Percentiles rank a stretch among this genome's conserved stretches.
These are phyloP conservation scores for Protomyces gravidus DNA, from an alignment of 1,139 yeast species.

Conservation along the genomic window DNA sequence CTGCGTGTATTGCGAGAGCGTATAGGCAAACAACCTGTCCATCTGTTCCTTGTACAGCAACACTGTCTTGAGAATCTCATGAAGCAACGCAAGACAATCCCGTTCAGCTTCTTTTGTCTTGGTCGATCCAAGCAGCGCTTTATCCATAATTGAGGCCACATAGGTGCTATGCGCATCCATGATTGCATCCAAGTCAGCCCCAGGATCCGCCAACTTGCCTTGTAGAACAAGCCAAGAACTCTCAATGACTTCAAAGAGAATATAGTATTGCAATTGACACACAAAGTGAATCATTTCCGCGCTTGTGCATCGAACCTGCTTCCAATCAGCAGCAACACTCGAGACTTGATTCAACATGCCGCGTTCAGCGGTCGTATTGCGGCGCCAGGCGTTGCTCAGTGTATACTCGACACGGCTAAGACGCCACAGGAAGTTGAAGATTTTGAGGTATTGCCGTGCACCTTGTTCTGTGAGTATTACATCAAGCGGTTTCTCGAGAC, in stretches of 20 bases:
- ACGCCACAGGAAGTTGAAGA: slow-evolving; percentile 83
- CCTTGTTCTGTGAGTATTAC: slow-evolving; percentile 42
- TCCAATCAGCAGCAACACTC: slow-evolving; percentile 36
- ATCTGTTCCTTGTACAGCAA: slow-evolving; percentile 36
- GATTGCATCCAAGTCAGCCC: slow-evolving; percentile 42
- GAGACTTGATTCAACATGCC: slow-evolving; percentile 33
- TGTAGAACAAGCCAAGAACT: slow-evolving; percentile 43
- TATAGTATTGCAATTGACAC: slow-evolving; percentile 43
- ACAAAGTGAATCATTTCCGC: slow-evolving; percentile 43
- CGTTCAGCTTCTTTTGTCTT: slow-evolving; percentile 32
- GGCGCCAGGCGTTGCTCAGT: slow-evolving; percentile 50
- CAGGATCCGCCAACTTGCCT: slow-evolving; percentile 36
- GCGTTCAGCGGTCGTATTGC: slow-evolving; percentile 38
- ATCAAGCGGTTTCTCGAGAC: slow-evolving; percentile 54
- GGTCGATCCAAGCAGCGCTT: slow-evolving; percentile 43
- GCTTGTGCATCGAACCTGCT: slow-evolving; percentile 37
- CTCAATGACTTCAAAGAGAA: slow-evolving; percentile 43
- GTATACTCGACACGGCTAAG: slow-evolving; percentile 58
- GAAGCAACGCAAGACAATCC: slow-evolving; percentile 40
- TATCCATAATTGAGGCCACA: slow-evolving; percentile 40
- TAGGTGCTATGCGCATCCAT: slow-evolving; percentile 41
- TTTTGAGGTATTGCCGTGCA: slow-evolving; percentile 62
- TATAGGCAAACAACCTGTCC: slow-evolving; percentile 33
- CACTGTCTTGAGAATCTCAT: slow-evolving; percentile 40
- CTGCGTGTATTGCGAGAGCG: slow-evolving; percentile 33